phyloP scores from a whole-genome alignment of 2,329 filamentous ascomycete genomes.

The Coniochaeta sp. region DNA sequence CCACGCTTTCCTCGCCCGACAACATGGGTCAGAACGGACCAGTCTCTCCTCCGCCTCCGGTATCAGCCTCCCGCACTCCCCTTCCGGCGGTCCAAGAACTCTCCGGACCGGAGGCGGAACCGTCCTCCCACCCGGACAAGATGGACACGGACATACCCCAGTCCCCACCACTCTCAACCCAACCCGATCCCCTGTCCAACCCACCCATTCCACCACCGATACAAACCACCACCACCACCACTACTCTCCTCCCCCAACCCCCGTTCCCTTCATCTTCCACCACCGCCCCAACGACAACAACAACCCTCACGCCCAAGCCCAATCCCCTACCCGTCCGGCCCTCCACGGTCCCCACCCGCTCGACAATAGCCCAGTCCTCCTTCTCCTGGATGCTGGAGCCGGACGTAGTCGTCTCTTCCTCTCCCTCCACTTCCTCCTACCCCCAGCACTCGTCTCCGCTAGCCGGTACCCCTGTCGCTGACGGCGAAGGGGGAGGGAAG shows the following conservation, averaged over 20 bases:
- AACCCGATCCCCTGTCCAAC: conserved; percentile 1
- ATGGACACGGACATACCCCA: conserved; percentile 19
- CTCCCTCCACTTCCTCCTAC: conserved; percentile 16
- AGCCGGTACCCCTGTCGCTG: conserved; percentile 7
- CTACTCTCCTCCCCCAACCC: background rate
- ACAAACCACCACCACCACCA: conserved; percentile 1
- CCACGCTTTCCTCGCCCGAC: conserved; percentile 13
- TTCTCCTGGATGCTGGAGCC: conserved; percentile 75
- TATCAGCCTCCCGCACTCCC: background rate
- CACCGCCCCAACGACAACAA: conserved; percentile 6
- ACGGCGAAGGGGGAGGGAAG: background rate
- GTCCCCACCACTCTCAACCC: background rate
- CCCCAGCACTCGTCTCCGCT: conserved; percentile 16
- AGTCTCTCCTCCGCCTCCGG: background rate
- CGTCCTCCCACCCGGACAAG: conserved; percentile 11
- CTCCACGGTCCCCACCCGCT: conserved; percentile 50
- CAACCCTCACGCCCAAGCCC: conserved; percentile 9
- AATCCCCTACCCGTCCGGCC: conserved; percentile 10
- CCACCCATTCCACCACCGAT: conserved; percentile 61
- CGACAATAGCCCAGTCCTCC: conserved; percentile 64
- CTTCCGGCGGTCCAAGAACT: background rate
- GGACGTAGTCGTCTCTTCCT: conserved; percentile 27
- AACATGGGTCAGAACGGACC: background rate
- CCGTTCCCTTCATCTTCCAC: background rate
- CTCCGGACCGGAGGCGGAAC: background rate